phyloP scores from a whole-genome alignment of 352 stramenopile genomes.

The Globisporangium yorkense region DNA sequence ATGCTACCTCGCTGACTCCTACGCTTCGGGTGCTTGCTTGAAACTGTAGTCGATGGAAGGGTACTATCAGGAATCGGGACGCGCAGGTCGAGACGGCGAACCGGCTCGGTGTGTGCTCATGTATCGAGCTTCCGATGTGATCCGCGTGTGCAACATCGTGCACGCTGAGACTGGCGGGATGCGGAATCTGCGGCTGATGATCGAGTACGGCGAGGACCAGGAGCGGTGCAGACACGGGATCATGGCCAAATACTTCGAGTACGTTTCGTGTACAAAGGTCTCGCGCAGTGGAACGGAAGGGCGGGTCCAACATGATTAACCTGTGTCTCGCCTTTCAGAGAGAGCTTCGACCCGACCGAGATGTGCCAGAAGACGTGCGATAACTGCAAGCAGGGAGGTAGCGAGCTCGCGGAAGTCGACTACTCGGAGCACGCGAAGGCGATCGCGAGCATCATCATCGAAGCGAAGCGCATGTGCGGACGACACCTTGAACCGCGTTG shows the following conservation, averaged over 20 bases:
- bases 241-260: slow-evolving; percentile 60
- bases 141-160: slow-evolving; percentile 63
- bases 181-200: slow-evolving; percentile 56
- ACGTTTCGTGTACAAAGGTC: slow-evolving; percentile 4
- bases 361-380: slow-evolving; percentile 42
- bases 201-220: slow-evolving; percentile 46
- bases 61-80: slow-evolving; percentile 97
- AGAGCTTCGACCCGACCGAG: slow-evolving; percentile 25
- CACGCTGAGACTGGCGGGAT: slow-evolving; percentile 57
- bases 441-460: slow-evolving; percentile 35
- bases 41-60: slow-evolving; percentile 85
- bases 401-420: slow-evolving; percentile 22
- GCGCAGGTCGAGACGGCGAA: slow-evolving; percentile 92
- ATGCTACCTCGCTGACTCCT: not conserved
- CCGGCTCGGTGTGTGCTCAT: slow-evolving; percentile 84
- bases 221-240: slow-evolving; percentile 32
- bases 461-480: slow-evolving; percentile 43
- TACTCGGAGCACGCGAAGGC: slow-evolving; percentile 45
- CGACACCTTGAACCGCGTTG: not conserved
- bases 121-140: slow-evolving; percentile 74
- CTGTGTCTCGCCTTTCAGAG: slow-evolving; percentile 16
- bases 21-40: not conserved
- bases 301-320: not conserved
- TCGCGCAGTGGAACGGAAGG: not conserved
- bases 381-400: slow-evolving; percentile 33